phyloP scores from a whole-genome alignment of 371 early-diverging fungal genomes.

The Massospora cicadina region DNA sequence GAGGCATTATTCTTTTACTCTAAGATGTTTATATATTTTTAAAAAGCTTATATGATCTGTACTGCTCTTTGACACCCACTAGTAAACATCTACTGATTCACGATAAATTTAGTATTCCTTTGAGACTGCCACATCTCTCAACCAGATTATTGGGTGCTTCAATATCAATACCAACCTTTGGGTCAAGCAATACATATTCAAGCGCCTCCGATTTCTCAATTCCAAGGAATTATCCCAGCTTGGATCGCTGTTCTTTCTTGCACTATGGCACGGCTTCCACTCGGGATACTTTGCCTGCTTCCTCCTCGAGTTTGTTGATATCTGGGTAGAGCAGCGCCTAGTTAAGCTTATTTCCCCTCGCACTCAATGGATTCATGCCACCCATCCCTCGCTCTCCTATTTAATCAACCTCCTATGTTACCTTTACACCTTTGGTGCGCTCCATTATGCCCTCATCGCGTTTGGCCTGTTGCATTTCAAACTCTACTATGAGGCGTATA shows the following conservation, averaged over 20 bases:
- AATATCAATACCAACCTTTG: conserved; percentile 62
- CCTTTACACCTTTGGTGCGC: conserved; percentile 14
- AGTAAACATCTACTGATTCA: too few relatives aligned
- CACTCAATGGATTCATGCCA: background rate
- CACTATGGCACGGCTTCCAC: conserved; percentile 57
- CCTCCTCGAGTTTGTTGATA: conserved; percentile 37
- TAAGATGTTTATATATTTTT: too few relatives aligned
- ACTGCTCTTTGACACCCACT: too few relatives aligned
- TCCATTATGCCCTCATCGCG: conserved; percentile 15
- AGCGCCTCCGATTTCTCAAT: conserved; percentile 42
- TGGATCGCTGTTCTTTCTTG: conserved; percentile 40
- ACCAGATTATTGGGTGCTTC: conserved; percentile 35
- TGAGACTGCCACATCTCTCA: conserved; percentile 37
- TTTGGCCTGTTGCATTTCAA: conserved; percentile 14
- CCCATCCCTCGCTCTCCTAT: background rate
- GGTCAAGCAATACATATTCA: conserved; percentile 52
- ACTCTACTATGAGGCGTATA: background rate
- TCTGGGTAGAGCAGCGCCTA: conserved; percentile 17
- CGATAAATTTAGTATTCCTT: conserved; percentile 13
- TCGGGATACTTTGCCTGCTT: conserved; percentile 43
- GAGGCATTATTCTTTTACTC: too few relatives aligned
- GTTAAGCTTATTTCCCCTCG: background rate
- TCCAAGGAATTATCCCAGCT: conserved; percentile 40
- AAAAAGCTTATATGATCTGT: background rate
- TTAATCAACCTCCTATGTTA: conserved; percentile 11